These are phyloP conservation scores for Metschnikowia gelsemii DNA, from an alignment of 805 yeast genomes.

Conservation along the genomic window DNA sequence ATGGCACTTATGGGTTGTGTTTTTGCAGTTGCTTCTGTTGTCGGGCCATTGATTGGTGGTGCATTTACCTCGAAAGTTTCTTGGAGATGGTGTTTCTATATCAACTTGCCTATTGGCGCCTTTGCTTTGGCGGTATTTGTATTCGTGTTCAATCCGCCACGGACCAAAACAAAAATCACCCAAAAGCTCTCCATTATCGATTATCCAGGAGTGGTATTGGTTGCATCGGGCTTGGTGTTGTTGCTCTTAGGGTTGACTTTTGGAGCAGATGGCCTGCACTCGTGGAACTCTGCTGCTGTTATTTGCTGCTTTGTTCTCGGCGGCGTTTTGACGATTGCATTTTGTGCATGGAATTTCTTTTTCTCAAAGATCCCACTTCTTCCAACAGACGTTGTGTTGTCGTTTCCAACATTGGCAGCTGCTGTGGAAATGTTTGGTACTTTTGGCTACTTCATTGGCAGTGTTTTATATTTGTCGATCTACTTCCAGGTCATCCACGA, in stretches of 20 bases:
- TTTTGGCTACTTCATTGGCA: slow-evolving; percentile 23
- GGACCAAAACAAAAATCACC: slow-evolving; percentile 11
- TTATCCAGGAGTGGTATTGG: slow-evolving; percentile 23
- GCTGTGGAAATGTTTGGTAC: slow-evolving; percentile 16
- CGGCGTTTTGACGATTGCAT: slow-evolving; percentile 19
- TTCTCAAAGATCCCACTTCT: slow-evolving; percentile 22
- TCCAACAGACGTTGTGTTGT: slow-evolving; percentile 19
- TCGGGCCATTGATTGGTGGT: slow-evolving; percentile 29
- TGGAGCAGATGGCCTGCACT: slow-evolving; percentile 21
- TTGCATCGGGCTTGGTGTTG: slow-evolving; percentile 24
- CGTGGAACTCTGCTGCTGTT: slow-evolving; percentile 27
- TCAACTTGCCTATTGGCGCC: slow-evolving; percentile 28
- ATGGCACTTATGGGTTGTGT: slow-evolving; percentile 23
- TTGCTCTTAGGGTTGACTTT: slow-evolving; percentile 27
- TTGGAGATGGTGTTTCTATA: slow-evolving; percentile 32
- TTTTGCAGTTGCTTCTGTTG: slow-evolving; percentile 26
- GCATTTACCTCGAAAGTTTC: slow-evolving; percentile 26
- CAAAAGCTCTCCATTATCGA: slow-evolving; percentile 22
- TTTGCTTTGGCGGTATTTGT: slow-evolving; percentile 21
- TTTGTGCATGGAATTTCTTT: slow-evolving; percentile 22
- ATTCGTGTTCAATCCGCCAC: slow-evolving; percentile 25
- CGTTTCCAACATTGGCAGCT: slow-evolving; percentile 19
- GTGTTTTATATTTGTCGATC: slow-evolving; percentile 34
- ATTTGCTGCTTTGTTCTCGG: slow-evolving; percentile 26
- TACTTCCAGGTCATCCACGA: slow-evolving; percentile 51